A percentile compares a stretch with the other conserved stretches of the same genome.
phyloP scores from a whole-genome alignment of 257 asterid species.

The Solanum chilense region DNA sequence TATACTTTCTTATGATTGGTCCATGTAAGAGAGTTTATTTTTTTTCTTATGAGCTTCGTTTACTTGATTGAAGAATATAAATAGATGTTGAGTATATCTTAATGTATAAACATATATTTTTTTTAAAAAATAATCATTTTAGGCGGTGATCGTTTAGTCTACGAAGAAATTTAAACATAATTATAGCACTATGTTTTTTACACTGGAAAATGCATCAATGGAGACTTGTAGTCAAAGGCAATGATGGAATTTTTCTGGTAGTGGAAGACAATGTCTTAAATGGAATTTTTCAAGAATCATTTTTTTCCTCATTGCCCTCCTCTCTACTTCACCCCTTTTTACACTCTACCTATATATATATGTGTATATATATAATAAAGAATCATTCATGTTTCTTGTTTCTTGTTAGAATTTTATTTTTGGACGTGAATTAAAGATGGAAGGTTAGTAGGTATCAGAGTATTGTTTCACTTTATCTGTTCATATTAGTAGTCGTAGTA shows the following conservation, averaged over 20 bases:
- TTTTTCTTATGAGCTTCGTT: background rate
- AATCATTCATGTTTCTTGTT: background rate
- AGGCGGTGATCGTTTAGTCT: background rate
- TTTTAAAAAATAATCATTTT: background rate
- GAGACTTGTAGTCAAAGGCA: constrained; percentile 16
- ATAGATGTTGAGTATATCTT: background rate
- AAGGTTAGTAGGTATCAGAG: background rate
- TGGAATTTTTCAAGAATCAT: constrained; percentile 9
- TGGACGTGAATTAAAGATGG: background rate
- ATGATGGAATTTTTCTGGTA: constrained; percentile 26
- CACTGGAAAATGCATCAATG: background rate
- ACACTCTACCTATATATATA: background rate
- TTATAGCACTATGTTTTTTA: background rate
- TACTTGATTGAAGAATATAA: background rate
- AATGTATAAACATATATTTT: background rate
- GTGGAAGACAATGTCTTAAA: constrained; percentile 13
- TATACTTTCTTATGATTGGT: background rate
- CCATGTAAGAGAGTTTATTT: background rate
- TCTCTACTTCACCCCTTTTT: background rate
- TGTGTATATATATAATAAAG: no score
- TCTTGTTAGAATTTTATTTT: background rate
- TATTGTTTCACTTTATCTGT: background rate
- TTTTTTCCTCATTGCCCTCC: background rate
- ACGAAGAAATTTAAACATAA: background rate
- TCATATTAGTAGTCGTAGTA: background rate